Evolutionary conservation across 495 filamentous ascomycete genomes (phyloP), one percentile per base, ranked within the genome.

Genomic region (Annulohypoxylon maeteangense): DNA sequence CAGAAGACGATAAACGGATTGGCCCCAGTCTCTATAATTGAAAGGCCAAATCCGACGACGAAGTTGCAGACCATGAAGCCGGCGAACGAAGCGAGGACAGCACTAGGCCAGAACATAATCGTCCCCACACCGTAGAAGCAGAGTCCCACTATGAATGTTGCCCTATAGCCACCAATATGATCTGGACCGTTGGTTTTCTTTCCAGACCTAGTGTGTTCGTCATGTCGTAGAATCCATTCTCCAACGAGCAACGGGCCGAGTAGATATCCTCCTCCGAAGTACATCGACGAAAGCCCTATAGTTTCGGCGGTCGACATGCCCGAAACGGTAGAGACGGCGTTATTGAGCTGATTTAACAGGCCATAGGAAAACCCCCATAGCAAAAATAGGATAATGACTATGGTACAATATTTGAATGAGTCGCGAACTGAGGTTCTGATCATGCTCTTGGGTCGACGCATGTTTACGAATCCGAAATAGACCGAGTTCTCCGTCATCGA

Each of bases 331-430:
- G 80, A 76, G 25, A 86, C 91, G 68, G 58, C 83, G 57, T 81
- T 79, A 73, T 95, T 95, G 45, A 96, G 84, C 0, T 89, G 88
- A 68, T 92, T 90, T 10, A 96, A 84, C 27, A 97, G 85, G 12
- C 93, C 92, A 75, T 96, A 95, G 0, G 91, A 90, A 68, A 97
- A 92, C 0, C 93, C 93, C 93, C 92, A 95, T 2, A 97, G 81
- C 70, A 97, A 91, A 78, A 95, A 96, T 0, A 97, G 82, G 48
- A 93, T 86, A 29, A 91, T 93, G 65, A 93, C 91, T 34, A 93
- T 78, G 27, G 80, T 78, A 72, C 83, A 83, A 65, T 86, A 86
- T 62, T 78, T 83, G 71, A 86, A 81, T 0, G 81, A 82, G 45
- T 87, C 84, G 45, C 67, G 66, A 1, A 79, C 77, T 4, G 77